Percentiles rank a stretch among this genome's conserved stretches.
Conservation (phyloP, 1,284 basidiomycete species). For the Ganoderma leucocontextum region DNA sequence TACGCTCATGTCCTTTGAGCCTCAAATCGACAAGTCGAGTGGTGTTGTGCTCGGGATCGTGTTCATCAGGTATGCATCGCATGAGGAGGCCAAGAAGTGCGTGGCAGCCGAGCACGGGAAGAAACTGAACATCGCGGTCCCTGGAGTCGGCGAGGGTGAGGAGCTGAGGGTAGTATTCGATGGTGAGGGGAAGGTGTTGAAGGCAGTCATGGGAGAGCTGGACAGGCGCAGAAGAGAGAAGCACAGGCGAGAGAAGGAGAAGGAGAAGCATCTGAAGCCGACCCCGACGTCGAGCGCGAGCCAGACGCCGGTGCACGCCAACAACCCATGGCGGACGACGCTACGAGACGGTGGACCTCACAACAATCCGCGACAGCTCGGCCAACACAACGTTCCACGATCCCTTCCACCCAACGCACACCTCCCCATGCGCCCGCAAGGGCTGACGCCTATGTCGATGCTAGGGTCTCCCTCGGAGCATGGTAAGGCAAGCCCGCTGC, state of each 20-base stretch:
- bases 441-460: slow-evolving; percentile 24
- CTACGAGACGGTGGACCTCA: slow-evolving; percentile 20
- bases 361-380: slow-evolving; percentile 9
- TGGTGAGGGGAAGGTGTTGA: slow-evolving; percentile 63
- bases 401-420: slow-evolving; percentile 23
- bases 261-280: slow-evolving; percentile 36
- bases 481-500: slow-evolving; percentile 25
- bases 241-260: slow-evolving; percentile 48
- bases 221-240: slow-evolving; percentile 62
- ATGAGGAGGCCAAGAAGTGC: slow-evolving; percentile 71
- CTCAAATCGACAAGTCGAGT: slow-evolving; percentile 82
- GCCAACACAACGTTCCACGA: slow-evolving; percentile 20
- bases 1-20: slow-evolving; percentile 73
- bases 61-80: slow-evolving; percentile 71
- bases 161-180: slow-evolving; percentile 69
- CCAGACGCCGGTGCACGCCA: slow-evolving; percentile 33
- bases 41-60: slow-evolving; percentile 88
- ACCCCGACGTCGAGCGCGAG: slow-evolving; percentile 38
- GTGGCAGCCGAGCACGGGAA: slow-evolving; percentile 68
- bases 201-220: slow-evolving; percentile 66
- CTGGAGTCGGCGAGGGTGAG: slow-evolving; percentile 42
- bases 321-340: slow-evolving; percentile 35
- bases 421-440: slow-evolving; percentile 34
- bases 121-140: slow-evolving; percentile 48
- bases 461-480: slow-evolving; percentile 23